Evolutionary conservation across 768 basidiomycete species (phyloP), one percentile per base, ranked within the genome.

Genomic region (Mycena epipterygia): DNA sequence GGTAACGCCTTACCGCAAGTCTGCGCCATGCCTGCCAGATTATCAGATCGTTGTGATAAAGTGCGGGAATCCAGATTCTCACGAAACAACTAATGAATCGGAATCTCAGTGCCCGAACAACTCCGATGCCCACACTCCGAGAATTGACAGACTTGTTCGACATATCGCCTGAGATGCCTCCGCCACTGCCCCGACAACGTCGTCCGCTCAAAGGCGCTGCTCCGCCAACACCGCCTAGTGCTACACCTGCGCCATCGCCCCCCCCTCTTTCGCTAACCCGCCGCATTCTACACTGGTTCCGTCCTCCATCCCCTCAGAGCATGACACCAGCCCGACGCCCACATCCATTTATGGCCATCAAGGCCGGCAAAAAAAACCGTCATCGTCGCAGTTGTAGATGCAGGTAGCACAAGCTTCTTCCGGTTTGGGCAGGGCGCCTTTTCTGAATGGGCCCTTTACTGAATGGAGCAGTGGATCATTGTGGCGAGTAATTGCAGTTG

Each of bases 331-430:
- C 79, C 13, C 84, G 84, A 23, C 86, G 79, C 70, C 82, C 87
- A 4, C 92, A 96, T 74, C 93, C 95, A 0, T 97, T 97, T 76
- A 87, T 90, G 70, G 88, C 89, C 6, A 83, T 98, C 69, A 95
- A 97, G 74, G 88, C 89, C 32, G 97, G 97, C 0, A 94, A 91
- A 78, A n/a, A 94, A 95, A 77, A 91, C 86, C 12, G 84, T 97
- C 60, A 85, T 98, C 37, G 88, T 99, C 55, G 97, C 96, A 2
- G 95, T 89, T 2, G 96, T 97, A 6, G 96, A 98, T 80, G 87
- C 90, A 2, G 95, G 97, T 12, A 95, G 88, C 71, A 92, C 92
- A 48, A 93, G 93, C 73, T 97, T 98, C 84, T 94, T 95, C 81
- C 85, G 93, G 61, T 96, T 98, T 73, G 91, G 93, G 9, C 87